Percentiles rank a stretch among this genome's conserved stretches.
Evolutionary conservation across 1,284 basidiomycete species (phyloP).

Genomic region (Tylopilus sp.): DNA sequence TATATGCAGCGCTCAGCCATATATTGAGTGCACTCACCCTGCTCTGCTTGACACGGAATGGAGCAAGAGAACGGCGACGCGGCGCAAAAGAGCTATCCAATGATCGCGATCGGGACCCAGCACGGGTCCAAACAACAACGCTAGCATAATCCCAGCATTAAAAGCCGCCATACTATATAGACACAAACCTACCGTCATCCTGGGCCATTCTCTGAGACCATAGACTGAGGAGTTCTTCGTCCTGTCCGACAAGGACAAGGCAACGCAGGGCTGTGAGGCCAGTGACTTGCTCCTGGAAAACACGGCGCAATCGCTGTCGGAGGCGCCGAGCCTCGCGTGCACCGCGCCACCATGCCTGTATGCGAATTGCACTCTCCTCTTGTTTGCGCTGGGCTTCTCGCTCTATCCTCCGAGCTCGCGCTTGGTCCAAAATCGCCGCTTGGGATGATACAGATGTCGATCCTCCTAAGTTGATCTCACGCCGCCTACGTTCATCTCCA

Average conservation of each 20-base stretch:
- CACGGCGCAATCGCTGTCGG: slow-evolving; percentile 39
- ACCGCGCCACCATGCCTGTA: slow-evolving; percentile 73
- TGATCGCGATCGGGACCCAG: slow-evolving; percentile 39
- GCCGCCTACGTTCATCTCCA: slow-evolving; percentile 39
- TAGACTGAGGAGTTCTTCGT: slow-evolving; percentile 47
- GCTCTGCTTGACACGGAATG: slow-evolving; percentile 46
- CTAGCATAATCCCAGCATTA: slow-evolving; percentile 29
- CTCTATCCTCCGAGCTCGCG: slow-evolving; percentile 53
- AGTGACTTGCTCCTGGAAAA: slow-evolving; percentile 40
- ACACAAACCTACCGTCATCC: slow-evolving; percentile 41
- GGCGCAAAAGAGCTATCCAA: slow-evolving; percentile 57
- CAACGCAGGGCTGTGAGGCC: slow-evolving; percentile 56
- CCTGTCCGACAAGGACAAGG: slow-evolving; percentile 55
- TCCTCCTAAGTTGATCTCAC: slow-evolving; percentile 78
- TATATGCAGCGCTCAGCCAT: neutral
- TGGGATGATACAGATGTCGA: slow-evolving; percentile 48
- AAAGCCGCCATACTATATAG: neutral
- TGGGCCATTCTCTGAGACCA: slow-evolving; percentile 44
- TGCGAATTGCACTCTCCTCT: slow-evolving; percentile 52
- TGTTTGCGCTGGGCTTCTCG: slow-evolving; percentile 52
- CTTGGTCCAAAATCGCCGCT: slow-evolving; percentile 56
- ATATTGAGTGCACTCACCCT: slow-evolving; percentile 37
- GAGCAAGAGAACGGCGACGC: slow-evolving; percentile 47
- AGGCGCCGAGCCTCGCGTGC: slow-evolving; percentile 38
- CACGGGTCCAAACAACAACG: slow-evolving; percentile 41